These are phyloP conservation scores for Samsoniella hepiali DNA, from an alignment of 2,329 filamentous ascomycete genomes.

Conservation along the genomic window DNA sequence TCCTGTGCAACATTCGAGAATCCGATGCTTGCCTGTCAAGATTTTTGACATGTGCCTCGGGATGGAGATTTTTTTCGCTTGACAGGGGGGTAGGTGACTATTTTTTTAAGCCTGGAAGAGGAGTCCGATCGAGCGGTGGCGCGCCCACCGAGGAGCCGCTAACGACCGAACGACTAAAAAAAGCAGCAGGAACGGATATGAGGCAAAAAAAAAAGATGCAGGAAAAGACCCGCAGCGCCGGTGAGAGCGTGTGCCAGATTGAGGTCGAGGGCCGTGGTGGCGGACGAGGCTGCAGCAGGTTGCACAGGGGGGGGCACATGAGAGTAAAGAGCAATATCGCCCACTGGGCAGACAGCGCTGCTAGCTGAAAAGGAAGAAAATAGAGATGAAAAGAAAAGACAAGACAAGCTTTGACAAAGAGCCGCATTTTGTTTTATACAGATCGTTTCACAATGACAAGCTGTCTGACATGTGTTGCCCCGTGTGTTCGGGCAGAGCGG, in stretches of 20 bases:
- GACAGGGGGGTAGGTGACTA: not conserved
- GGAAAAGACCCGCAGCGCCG: not conserved
- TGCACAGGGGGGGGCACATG: not conserved
- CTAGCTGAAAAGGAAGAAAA: too few relatives aligned
- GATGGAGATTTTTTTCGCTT: not conserved
- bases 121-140: slow-evolving; percentile 1
- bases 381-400: not conserved
- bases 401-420: not conserved
- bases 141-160: not conserved
- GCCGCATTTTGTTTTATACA: not conserved
- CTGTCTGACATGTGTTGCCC: not conserved
- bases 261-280: not conserved
- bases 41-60: slow-evolving; percentile 2
- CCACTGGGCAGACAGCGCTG: not conserved
- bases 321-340: not conserved
- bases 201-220: not conserved
- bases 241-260: not conserved
- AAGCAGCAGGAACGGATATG: not conserved
- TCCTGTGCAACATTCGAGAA: not conserved
- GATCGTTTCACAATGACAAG: not conserved
- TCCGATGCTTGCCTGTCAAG: not conserved
- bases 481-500: not conserved
- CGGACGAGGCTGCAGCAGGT: not conserved
- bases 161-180: not conserved
- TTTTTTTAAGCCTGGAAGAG: not conserved